phyloP scores from a whole-genome alignment of 257 asterid species.

The Gentiana dahurica region DNA sequence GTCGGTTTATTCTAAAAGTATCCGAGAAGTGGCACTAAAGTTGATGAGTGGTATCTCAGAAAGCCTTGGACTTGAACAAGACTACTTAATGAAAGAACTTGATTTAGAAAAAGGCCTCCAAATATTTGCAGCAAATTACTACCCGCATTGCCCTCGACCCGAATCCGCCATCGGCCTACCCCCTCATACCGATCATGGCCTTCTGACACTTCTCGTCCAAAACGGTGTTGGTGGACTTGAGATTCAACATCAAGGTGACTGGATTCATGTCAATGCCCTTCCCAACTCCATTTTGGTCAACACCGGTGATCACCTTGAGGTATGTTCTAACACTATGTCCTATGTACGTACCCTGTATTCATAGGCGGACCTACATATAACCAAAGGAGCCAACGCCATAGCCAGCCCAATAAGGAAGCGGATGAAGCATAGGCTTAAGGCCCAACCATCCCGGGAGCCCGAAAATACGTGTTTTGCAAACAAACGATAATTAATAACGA shows the following conservation, averaged over 20 bases:
- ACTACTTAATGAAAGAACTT: slow-evolving; percentile 23
- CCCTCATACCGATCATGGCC: slow-evolving; percentile 79
- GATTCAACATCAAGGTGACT: slow-evolving; percentile 42
- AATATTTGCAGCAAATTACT: slow-evolving; percentile 41
- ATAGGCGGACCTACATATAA: no score
- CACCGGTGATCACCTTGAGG: slow-evolving; percentile 78
- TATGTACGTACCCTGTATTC: no score
- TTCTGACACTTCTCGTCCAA: slow-evolving; percentile 51
- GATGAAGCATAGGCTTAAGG: no score
- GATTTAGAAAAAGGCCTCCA: slow-evolving; percentile 33
- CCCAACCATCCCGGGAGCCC: no score
- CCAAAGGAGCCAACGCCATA: no score
- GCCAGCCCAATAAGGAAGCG: no score
- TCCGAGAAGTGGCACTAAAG: slow-evolving; percentile 22
- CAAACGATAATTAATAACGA: no score
- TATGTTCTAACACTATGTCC: no score
- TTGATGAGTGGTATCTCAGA: slow-evolving; percentile 36
- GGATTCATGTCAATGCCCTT: slow-evolving; percentile 40
- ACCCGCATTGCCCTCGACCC: slow-evolving; percentile 67
- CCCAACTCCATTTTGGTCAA: slow-evolving; percentile 63
- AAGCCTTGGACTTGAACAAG: slow-evolving; percentile 46
- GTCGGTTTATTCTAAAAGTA: slow-evolving; percentile 3
- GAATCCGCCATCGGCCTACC: slow-evolving; percentile 53
- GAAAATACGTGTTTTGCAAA: no score
- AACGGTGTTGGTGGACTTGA: slow-evolving; percentile 58